Evolutionary conservation across 2,329 filamentous ascomycete species (phyloP).

Genomic region (Cercospora citrullina): DNA sequence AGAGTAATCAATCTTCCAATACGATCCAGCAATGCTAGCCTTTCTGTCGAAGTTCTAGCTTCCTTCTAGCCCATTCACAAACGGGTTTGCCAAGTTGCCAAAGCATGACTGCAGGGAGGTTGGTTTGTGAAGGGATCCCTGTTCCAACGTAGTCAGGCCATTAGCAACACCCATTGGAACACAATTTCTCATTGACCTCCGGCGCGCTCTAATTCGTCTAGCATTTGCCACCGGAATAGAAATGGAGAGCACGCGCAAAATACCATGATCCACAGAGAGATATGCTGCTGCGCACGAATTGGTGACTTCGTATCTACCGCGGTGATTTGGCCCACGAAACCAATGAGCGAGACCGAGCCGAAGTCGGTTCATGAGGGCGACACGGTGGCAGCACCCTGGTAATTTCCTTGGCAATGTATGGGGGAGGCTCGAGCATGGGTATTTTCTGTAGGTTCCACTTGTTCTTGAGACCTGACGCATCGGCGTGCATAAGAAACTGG

Average conservation of each 20-base stretch:
- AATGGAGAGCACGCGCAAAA: background rate
- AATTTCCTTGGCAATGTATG: constrained; percentile 5
- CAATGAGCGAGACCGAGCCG: background rate
- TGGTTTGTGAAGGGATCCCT: background rate
- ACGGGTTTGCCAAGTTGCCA: background rate
- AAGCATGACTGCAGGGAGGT: background rate
- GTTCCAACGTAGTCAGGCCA: background rate
- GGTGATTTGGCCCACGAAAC: constrained; percentile 2
- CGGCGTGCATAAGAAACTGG: constrained; percentile 3
- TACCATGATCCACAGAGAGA: background rate
- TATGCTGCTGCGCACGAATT: background rate
- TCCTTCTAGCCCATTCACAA: constrained; percentile 4
- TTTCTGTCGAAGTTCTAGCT: constrained; percentile 11
- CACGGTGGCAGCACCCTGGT: constrained; percentile 2
- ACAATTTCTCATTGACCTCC: background rate
- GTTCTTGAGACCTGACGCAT: constrained; percentile 13
- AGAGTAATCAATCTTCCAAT: background rate
- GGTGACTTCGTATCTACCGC: constrained; percentile 8
- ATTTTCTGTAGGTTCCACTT: constrained; percentile 5
- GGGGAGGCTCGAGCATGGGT: background rate
- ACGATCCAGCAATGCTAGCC: background rate
- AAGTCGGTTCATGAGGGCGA: constrained; percentile 1
- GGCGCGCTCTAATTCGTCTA: background rate
- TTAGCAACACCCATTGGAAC: background rate
- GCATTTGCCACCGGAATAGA: background rate